Percentiles rank a stretch among this genome's conserved stretches.
phyloP scores from a whole-genome alignment of 768 basidiomycete species.

The Collybiopsis confluens region DNA sequence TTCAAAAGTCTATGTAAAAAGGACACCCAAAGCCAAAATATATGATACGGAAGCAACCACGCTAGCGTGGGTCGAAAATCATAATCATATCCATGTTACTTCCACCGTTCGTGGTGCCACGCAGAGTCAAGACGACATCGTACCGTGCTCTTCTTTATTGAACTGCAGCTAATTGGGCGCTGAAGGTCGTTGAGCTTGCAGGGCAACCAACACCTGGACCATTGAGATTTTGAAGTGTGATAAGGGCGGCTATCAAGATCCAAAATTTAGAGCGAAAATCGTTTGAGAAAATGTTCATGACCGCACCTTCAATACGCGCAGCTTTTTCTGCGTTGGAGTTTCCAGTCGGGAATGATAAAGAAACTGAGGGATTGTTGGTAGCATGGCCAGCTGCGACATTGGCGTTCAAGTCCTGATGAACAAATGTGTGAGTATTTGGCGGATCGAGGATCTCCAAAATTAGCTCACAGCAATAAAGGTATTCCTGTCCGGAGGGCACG shows the following conservation, averaged over 20 bases:
- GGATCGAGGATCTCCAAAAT: neutral
- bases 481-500: slow-evolving; percentile 55
- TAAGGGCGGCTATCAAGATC: slow-evolving; percentile 34
- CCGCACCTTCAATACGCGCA: slow-evolving; percentile 45
- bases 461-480: slow-evolving; percentile 34
- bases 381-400: slow-evolving; percentile 61
- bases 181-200: slow-evolving; percentile 58
- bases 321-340: slow-evolving; percentile 46
- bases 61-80: slow-evolving; percentile 3
- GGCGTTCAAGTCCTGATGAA: slow-evolving; percentile 36
- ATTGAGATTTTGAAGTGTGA: slow-evolving; percentile 71
- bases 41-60: neutral
- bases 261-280: too few relatives aligned
- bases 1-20: neutral
- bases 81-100: neutral
- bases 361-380: slow-evolving; percentile 59
- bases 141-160: neutral
- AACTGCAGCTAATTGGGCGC: slow-evolving; percentile 18
- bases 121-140: too few relatives aligned
- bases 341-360: slow-evolving; percentile 61
- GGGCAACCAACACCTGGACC: slow-evolving; percentile 70
- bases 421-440: neutral
- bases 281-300: too few relatives aligned
- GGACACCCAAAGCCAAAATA: neutral
- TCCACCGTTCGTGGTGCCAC: neutral